phyloP scores from a whole-genome alignment of 768 basidiomycete genomes.

The Russula earlei region DNA sequence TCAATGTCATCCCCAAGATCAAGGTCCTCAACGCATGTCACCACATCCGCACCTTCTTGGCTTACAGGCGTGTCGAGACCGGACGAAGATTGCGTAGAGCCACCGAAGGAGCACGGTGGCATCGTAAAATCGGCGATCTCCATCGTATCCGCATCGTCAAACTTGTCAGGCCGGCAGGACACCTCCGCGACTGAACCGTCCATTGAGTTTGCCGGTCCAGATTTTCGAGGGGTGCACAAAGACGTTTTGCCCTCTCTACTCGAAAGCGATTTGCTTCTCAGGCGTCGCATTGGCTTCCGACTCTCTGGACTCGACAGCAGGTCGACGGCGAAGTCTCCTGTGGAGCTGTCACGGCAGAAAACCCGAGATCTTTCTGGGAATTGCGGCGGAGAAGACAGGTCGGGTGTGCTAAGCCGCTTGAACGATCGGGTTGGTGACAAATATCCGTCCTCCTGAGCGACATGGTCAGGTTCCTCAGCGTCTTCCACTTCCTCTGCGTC shows the following conservation, averaged over 20 bases:
- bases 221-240: slow-evolving; percentile 5
- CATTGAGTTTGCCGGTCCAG: neutral
- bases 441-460: slow-evolving; percentile 76
- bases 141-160: slow-evolving; percentile 17
- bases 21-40: slow-evolving; percentile 7
- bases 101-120: slow-evolving; percentile 11
- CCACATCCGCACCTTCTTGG: neutral
- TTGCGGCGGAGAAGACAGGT: slow-evolving; percentile 56
- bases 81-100: slow-evolving; percentile 17
- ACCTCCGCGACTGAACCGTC: neutral
- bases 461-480: slow-evolving; percentile 32
- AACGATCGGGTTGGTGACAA: slow-evolving; percentile 58
- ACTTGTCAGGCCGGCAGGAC: neutral
- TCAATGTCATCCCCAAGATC: slow-evolving; percentile 18
- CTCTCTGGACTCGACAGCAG: slow-evolving; percentile 40
- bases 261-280: slow-evolving; percentile 12
- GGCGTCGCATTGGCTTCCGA: slow-evolving; percentile 7
- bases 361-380: slow-evolving; percentile 21
- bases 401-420: slow-evolving; percentile 40
- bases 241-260: neutral
- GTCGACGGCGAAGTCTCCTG: slow-evolving; percentile 43
- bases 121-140: neutral
- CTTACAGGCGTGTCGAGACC: slow-evolving; percentile 14
- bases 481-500: slow-evolving; percentile 33
- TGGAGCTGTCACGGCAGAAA: slow-evolving; percentile 14